Conservation (phyloP, 345 rosid species). For the Hypericum androsaemum region DNA sequence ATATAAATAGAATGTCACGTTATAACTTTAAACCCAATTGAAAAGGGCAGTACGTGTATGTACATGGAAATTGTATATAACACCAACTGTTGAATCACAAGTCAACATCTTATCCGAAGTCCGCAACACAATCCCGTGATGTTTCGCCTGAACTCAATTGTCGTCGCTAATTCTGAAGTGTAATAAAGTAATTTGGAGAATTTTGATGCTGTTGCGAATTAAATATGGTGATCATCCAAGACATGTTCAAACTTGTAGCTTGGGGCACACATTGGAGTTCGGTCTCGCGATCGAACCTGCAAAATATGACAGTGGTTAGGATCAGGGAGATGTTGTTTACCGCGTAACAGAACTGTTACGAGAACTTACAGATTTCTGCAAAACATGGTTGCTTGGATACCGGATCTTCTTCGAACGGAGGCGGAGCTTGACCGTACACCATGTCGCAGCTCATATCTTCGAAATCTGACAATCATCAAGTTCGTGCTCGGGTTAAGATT, state of each 20-base stretch:
- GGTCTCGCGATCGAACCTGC: conserved; percentile 52
- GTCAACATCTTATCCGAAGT: too few relatives aligned
- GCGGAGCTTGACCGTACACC: conserved; percentile 87
- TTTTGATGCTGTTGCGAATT: not conserved
- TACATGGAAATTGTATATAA: too few relatives aligned
- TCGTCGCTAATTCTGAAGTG: too few relatives aligned
- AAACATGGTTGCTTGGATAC: conserved; percentile 54
- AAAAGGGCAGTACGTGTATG: too few relatives aligned
- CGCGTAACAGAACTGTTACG: not conserved
- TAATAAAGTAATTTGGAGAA: not conserved
- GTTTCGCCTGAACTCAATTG: too few relatives aligned
- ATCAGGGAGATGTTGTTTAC: not conserved
- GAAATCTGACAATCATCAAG: conserved; percentile 39
- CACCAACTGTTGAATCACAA: too few relatives aligned
- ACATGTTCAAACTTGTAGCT: conserved; percentile 34
- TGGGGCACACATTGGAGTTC: conserved; percentile 34
- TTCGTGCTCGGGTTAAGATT: not conserved
- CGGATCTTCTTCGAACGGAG: conserved; percentile 64
- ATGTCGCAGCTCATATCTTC: conserved; percentile 98
- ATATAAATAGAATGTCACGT: too few relatives aligned
- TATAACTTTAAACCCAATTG: too few relatives aligned
- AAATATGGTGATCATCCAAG: not conserved
- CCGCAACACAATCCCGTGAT: too few relatives aligned
- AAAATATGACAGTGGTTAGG: conserved; percentile 7
- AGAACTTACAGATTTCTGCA: conserved; percentile 45